Conservation (phyloP, 129 eudicot genomes). For the sunflower (Helianthus annuus) region DNA sequence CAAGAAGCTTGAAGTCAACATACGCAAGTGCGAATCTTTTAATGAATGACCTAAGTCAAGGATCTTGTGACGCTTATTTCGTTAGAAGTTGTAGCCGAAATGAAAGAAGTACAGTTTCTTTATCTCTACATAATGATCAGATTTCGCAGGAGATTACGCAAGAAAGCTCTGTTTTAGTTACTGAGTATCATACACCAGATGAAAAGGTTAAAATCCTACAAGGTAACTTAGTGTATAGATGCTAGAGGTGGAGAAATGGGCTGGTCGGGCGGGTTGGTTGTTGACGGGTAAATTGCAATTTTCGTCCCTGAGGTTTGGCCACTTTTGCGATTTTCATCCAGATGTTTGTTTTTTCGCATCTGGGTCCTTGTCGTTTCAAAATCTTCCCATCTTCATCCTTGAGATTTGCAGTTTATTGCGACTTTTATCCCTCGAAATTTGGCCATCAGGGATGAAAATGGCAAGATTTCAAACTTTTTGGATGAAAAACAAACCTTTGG, state of each 20-base stretch:
- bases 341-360: no score
- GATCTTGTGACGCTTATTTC: slow-evolving; percentile 11
- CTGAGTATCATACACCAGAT: slow-evolving; percentile 22
- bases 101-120: slow-evolving; percentile 22
- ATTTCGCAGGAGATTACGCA: slow-evolving; percentile 19
- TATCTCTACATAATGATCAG: slow-evolving; percentile 2
- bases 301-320: no score
- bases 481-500: no score
- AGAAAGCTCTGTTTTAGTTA: slow-evolving; percentile 19
- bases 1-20: slow-evolving; percentile 64
- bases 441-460: no score
- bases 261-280: not conserved
- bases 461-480: no score
- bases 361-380: no score
- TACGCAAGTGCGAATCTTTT: slow-evolving; percentile 40
- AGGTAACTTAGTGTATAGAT: slow-evolving; percentile 31
- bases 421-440: no score
- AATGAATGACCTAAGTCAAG: slow-evolving; percentile 40
- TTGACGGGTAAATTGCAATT: not conserved
- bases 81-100: slow-evolving; percentile 15
- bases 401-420: no score
- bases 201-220: slow-evolving; percentile 26
- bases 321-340: no score
- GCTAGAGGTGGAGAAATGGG: not conserved
- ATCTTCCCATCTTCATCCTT: no score